Conservation (phyloP, 2,329 filamentous ascomycete species). For the Colletotrichum lini region DNA sequence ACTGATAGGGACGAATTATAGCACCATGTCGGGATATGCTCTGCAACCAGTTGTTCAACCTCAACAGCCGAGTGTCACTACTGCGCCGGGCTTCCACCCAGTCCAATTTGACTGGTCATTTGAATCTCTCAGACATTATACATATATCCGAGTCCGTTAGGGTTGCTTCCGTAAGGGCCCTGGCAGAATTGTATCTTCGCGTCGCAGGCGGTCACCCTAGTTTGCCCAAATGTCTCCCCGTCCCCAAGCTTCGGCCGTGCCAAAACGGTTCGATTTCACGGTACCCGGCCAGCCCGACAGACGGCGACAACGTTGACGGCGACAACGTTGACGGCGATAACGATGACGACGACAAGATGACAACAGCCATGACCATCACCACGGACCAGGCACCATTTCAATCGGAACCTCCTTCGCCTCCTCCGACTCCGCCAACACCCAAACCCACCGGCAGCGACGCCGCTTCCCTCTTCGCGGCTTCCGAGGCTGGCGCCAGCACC, state of each 20-base stretch:
- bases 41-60: slow-evolving; percentile 47
- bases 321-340: slow-evolving; percentile 33
- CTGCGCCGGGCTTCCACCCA: slow-evolving; percentile 46
- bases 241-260: slow-evolving; percentile 44
- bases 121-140: slow-evolving; percentile 53
- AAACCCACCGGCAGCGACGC: slow-evolving; percentile 44
- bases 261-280: slow-evolving; percentile 28
- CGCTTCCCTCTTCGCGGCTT: slow-evolving; percentile 42
- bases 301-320: slow-evolving; percentile 19
- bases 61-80: slow-evolving; percentile 46
- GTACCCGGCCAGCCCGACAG: not conserved
- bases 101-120: slow-evolving; percentile 39
- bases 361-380: slow-evolving; percentile 45
- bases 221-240: slow-evolving; percentile 48
- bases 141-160: slow-evolving; percentile 54
- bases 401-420: slow-evolving; percentile 51
- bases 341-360: slow-evolving; percentile 47
- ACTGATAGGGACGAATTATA: slow-evolving; percentile 6
- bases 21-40: slow-evolving; percentile 49
- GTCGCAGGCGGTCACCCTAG: slow-evolving; percentile 48
- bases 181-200: slow-evolving; percentile 55
- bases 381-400: slow-evolving; percentile 47
- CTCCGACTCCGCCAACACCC: slow-evolving; percentile 46
- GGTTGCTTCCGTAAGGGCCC: slow-evolving; percentile 49
- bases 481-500: slow-evolving; percentile 33